Base-by-base conservation (phyloP, 2,329 filamentous ascomycete genomes). In the Alternaria triticina region DNA sequence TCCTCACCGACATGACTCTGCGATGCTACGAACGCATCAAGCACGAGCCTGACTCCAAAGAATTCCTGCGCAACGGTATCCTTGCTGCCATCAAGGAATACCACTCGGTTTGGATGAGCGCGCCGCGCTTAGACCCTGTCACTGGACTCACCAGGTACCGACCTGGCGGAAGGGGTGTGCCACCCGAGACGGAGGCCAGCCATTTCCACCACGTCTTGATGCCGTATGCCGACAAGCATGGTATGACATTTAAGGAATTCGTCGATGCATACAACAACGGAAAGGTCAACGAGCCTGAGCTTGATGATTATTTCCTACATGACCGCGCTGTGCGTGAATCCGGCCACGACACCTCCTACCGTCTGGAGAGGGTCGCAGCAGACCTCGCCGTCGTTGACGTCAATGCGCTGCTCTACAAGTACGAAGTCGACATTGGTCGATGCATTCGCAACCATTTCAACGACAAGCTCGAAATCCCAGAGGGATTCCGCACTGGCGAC, bases 11-110 rank as follows among this genome's bases (percentile, higher is more conserved):
- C 80, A 97, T 99, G 94, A 92, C 95, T 11, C 85, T 98, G 54
- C 91, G 94, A 59, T 93, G 97, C 45, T 98, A 96, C 78, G 94
- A 97, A 74, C 91, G 91, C 76, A 98, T 97, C 80, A 93, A 94
- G 83, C 90, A 94, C 70, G 91, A 97, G 77, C 88, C 90, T 0
- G 92, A 89, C 52, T 89, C 94, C 2, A 81, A 89, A 54, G 93
- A 97, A 0, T 97, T 98, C 79, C 85, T 99, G 66, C 88, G 89
- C 30, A 87, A 87, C 15, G 89, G 94, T 7, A 92, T 94, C 28
- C 86, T 97, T 43, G 95, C 96, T 7, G 96, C 95, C 11, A 97
- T 98, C 84, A 99, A 98, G 82, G 94, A 97, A 79, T 97, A 97
- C 78, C 89, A 96, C 80, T 92, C 88, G 62, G 92, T 97, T 3